Conservation (phyloP, 768 basidiomycete genomes). For the Suillus fuscotomentosus region DNA sequence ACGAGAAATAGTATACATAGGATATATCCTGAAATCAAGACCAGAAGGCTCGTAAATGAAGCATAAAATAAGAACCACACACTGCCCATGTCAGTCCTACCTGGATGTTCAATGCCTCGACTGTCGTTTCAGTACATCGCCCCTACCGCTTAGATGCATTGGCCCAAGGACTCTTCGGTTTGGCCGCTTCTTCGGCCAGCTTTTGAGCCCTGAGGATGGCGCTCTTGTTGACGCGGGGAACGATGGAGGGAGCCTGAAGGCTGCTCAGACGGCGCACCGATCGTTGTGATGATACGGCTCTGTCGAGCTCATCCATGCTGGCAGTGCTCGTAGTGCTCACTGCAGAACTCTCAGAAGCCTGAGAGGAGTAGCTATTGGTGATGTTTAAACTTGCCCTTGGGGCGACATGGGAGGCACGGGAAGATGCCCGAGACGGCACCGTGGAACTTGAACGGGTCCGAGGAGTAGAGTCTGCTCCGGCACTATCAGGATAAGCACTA, state of each 20-base stretch:
- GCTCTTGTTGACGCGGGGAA: conserved; percentile 72
- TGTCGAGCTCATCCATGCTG: conserved; percentile 17
- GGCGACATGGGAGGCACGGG: conserved; percentile 34
- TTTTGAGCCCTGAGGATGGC: conserved; percentile 71
- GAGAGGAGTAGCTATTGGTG: conserved; percentile 21
- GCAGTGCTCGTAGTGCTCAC: conserved; percentile 27
- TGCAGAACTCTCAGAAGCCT: conserved; percentile 26
- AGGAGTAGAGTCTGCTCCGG: conserved; percentile 2
- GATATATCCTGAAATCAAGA: conserved; percentile 17
- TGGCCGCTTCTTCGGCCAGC: conserved; percentile 39
- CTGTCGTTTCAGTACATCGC: neutral
- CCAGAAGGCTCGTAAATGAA: conserved; percentile 18
- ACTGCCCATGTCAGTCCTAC: neutral
- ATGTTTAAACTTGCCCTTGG: conserved; percentile 14
- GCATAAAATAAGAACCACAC: conserved; percentile 13
- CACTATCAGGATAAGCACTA: conserved; percentile 25
- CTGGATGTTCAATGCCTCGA: neutral
- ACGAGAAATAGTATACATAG: conserved; percentile 10
- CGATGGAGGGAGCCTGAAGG: conserved; percentile 56
- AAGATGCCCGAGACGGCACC: conserved; percentile 39
- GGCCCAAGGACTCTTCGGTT: conserved; percentile 32
- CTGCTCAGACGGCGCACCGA: conserved; percentile 53
- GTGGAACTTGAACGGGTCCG: conserved; percentile 19
- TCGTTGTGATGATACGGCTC: conserved; percentile 26
- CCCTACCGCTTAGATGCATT: conserved; percentile 27